These are phyloP conservation scores for Fraxinus angustifolia DNA, from an alignment of 305 asterid species.

Conservation along the genomic window DNA sequence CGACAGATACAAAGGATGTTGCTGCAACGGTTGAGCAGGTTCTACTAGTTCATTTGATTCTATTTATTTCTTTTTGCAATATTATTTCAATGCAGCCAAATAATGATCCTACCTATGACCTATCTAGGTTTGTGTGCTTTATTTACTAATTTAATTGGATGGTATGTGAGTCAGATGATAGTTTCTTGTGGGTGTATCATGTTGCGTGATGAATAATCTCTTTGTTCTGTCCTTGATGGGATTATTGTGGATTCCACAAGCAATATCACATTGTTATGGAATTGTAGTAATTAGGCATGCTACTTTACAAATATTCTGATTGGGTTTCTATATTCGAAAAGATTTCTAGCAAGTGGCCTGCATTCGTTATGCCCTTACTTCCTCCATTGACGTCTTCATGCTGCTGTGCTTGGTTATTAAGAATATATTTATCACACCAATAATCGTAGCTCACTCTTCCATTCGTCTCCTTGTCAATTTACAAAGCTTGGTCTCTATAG, in stretches of 20 bases:
- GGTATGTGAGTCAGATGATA: not conserved
- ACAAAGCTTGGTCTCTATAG: not conserved
- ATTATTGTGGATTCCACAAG: not conserved
- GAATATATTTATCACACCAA: not conserved
- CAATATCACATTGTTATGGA: not conserved
- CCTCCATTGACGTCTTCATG: not conserved
- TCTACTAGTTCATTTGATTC: constrained; percentile 16
- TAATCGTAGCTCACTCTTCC: not conserved
- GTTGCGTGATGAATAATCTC: not conserved
- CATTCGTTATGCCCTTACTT: not conserved
- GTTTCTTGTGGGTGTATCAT: not conserved
- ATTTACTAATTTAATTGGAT: not conserved
- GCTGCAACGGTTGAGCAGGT: constrained; percentile 97
- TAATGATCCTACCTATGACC: not conserved
- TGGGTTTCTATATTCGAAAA: not conserved
- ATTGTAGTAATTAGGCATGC: not conserved
- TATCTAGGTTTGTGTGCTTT: not conserved
- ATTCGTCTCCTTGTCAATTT: not conserved
- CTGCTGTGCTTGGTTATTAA: not conserved
- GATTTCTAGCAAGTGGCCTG: not conserved
- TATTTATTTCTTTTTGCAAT: not conserved
- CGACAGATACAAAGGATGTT: constrained; percentile 93
- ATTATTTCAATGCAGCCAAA: not conserved
- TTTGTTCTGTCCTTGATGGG: not conserved
- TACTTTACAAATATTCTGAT: not conserved